Conservation (phyloP, 2,329 filamentous ascomycete species). For the Fusarium oxysporum region DNA sequence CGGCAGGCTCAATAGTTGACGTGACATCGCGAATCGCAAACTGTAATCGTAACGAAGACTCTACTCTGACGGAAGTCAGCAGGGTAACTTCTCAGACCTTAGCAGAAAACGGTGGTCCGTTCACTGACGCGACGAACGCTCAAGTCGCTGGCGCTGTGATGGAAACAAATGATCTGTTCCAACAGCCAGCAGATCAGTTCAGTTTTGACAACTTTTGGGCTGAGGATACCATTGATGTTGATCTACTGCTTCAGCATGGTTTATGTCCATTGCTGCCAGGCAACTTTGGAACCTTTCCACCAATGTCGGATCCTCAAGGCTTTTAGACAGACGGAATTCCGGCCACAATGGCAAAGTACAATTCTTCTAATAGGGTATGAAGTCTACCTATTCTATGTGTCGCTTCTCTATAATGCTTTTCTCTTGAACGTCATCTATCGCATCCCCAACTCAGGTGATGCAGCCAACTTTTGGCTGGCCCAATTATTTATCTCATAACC, state of each 20-base stretch:
- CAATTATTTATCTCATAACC: neutral
- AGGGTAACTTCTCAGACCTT: neutral
- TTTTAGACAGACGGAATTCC: neutral
- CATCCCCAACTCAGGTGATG: too few relatives aligned
- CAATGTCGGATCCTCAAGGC: neutral
- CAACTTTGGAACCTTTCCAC: slow-evolving; percentile 5
- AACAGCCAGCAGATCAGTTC: neutral
- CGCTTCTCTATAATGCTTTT: neutral
- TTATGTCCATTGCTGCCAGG: slow-evolving; percentile 18
- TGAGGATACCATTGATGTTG: slow-evolving; percentile 21
- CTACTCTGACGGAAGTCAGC: neutral
- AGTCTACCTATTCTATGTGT: neutral
- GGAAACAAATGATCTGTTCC: neutral
- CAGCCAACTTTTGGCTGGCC: accelerated
- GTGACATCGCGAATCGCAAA: slow-evolving; percentile 17
- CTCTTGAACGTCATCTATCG: accelerated
- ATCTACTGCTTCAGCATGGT: slow-evolving; percentile 26
- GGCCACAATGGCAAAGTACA: neutral
- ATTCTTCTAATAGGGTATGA: neutral
- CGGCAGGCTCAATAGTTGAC: slow-evolving; percentile 20
- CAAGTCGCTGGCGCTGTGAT: neutral
- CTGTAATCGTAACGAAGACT: neutral
- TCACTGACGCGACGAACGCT: neutral
- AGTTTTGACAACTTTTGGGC: slow-evolving; percentile 18
- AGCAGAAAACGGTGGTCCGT: neutral